Evolutionary conservation across 495 filamentous ascomycete genomes (phyloP).

Genomic region (Neurospora hispaniola): DNA sequence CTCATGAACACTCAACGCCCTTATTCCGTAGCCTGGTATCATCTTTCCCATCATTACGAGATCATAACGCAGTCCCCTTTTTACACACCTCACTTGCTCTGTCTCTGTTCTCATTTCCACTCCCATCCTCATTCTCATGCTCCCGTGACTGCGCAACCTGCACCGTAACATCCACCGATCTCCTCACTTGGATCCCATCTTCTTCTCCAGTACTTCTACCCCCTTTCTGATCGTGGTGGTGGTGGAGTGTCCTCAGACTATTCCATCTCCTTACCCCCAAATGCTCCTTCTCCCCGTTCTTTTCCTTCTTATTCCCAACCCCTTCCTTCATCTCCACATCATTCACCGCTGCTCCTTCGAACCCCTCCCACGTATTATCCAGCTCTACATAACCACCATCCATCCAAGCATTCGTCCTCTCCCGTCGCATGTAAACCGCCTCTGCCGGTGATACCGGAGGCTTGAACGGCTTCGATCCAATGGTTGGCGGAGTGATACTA

Average conservation of each 20-base stretch:
- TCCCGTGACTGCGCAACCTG: background rate
- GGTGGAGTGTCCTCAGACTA: background rate
- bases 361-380: conserved; percentile 7
- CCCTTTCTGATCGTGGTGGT: background rate
- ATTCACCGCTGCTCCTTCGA: conserved; percentile 1
- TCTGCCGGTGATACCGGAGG: background rate
- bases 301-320: background rate
- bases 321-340: conserved; percentile 16
- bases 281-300: background rate
- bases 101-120: background rate
- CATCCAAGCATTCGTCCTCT: background rate
- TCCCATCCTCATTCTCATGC: background rate
- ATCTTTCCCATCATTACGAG: background rate
- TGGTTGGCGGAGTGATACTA: conserved; percentile 14
- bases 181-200: background rate
- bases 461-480: conserved; percentile 13
- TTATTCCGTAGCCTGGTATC: background rate
- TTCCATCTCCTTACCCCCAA: background rate
- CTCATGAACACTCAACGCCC: background rate
- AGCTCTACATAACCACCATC: conserved; percentile 15
- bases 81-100: background rate
- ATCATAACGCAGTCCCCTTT: background rate
- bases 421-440: background rate
- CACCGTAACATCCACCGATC: background rate
- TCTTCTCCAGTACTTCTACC: background rate